A percentile compares a stretch with the other conserved stretches of the same genome.
Conservation (phyloP, 441 rosid genomes). For the Breynia disticha region DNA sequence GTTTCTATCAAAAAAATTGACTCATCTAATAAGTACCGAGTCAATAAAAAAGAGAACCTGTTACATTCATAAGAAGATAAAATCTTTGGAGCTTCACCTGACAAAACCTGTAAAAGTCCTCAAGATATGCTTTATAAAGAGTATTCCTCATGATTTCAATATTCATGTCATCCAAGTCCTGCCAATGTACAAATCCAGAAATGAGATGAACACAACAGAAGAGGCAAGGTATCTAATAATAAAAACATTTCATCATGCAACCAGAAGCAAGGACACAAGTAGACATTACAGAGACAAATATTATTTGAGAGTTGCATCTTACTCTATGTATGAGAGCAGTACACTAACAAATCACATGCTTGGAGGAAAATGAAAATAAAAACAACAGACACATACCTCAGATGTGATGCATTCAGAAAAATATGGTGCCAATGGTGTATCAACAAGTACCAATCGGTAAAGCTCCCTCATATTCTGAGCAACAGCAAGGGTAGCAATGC, state of each 20-base stretch:
- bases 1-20: conserved; percentile 46
- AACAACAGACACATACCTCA: conserved; percentile 38
- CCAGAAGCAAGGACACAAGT: too few species aligned
- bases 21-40: conserved; percentile 9
- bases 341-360: too few species aligned
- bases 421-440: conserved; percentile 94
- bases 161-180: conserved; percentile 99
- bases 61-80: background rate
- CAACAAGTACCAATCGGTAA: conserved; percentile 90
- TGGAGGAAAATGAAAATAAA: background rate
- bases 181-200: conserved; percentile 6
- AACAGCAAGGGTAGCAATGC: conserved; percentile 95
- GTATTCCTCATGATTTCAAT: conserved; percentile 98
- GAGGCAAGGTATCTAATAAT: background rate
- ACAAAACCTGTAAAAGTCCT: conserved; percentile 91
- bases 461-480: conserved; percentile 99
- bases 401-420: conserved; percentile 96
- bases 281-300: too few species aligned
- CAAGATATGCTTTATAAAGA: conserved; percentile 96
- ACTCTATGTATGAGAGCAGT: too few species aligned
- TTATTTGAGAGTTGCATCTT: too few species aligned
- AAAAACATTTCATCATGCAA: background rate
- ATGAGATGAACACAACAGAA: conserved; percentile 1
- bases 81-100: conserved; percentile 39
- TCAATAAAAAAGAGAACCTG: background rate